A percentile compares a stretch with the other conserved stretches of the same genome.
Evolutionary conservation across 306 rosid species (phyloP).

Genomic region (Cicer yamashitae): DNA sequence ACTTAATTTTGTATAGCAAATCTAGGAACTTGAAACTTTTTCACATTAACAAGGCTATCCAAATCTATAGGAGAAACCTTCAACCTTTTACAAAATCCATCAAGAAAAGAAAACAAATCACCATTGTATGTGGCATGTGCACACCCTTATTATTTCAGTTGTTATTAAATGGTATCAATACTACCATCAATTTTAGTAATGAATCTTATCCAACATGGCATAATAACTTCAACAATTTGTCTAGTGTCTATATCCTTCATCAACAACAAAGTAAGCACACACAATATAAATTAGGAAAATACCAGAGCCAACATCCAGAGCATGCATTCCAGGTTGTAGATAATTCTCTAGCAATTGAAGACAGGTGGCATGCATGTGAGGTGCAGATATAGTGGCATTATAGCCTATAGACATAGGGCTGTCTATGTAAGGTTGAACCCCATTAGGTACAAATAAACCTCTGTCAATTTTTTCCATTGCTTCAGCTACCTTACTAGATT

Average conservation of each 20-base stretch:
- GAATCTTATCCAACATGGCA: slow-evolving; percentile 3
- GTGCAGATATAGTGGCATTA: slow-evolving; percentile 97
- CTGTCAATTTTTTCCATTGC: slow-evolving; percentile 82
- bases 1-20: neutral
- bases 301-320: slow-evolving; percentile 97
- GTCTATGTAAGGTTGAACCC: slow-evolving; percentile 72
- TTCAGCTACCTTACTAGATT: slow-evolving; percentile 70
- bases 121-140: slow-evolving; percentile 18
- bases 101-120: slow-evolving; percentile 2
- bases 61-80: slow-evolving; percentile 23
- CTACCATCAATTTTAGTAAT: neutral
- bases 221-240: neutral
- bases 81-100: slow-evolving; percentile 16
- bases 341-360: slow-evolving; percentile 83
- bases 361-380: slow-evolving; percentile 97
- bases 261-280: neutral
- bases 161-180: slow-evolving; percentile 4
- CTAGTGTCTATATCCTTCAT: neutral
- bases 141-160: slow-evolving; percentile 12
- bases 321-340: slow-evolving; percentile 91
- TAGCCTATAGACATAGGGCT: slow-evolving; percentile 84
- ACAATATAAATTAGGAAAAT: neutral
- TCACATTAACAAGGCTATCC: neutral
- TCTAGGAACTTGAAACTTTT: neutral
- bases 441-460: slow-evolving; percentile 77